phyloP scores from a whole-genome alignment of 2,329 filamentous ascomycete genomes.

The Geoglossum cookeanum region DNA sequence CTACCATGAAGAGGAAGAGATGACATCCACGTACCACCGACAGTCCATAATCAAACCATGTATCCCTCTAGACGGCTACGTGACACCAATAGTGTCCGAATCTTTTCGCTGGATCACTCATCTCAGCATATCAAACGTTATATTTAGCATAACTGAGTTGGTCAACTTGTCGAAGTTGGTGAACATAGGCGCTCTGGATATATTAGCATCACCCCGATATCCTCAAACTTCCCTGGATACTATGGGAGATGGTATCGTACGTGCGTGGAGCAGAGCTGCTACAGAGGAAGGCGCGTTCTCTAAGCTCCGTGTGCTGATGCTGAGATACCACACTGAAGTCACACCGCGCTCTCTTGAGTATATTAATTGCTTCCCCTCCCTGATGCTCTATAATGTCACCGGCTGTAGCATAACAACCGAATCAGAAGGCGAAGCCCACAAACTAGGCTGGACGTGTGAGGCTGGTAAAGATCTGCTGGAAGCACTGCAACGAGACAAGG shows the following conservation, averaged over 20 bases:
- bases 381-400: conserved; percentile 13
- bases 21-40: not conserved
- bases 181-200: conserved; percentile 17
- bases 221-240: not conserved
- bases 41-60: conserved; percentile 1
- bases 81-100: conserved; percentile 5
- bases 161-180: conserved; percentile 15
- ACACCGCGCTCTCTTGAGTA: conserved; percentile 15
- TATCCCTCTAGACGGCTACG: conserved; percentile 1
- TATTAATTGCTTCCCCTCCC: conserved; percentile 14
- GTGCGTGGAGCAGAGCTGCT: conserved; percentile 15
- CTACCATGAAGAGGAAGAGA: conserved; percentile 2
- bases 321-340: conserved; percentile 14
- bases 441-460: not conserved
- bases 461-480: not conserved
- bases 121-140: conserved; percentile 14
- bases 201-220: conserved; percentile 5
- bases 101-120: conserved; percentile 16
- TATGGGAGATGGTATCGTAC: conserved; percentile 15
- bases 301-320: conserved; percentile 15
- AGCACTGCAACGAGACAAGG: not conserved
- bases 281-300: conserved; percentile 13
- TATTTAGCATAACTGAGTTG: conserved; percentile 12
- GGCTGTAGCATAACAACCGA: not conserved
- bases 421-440: not conserved